phyloP scores from a whole-genome alignment of 345 rosid species.

The Theobroma cacao region DNA sequence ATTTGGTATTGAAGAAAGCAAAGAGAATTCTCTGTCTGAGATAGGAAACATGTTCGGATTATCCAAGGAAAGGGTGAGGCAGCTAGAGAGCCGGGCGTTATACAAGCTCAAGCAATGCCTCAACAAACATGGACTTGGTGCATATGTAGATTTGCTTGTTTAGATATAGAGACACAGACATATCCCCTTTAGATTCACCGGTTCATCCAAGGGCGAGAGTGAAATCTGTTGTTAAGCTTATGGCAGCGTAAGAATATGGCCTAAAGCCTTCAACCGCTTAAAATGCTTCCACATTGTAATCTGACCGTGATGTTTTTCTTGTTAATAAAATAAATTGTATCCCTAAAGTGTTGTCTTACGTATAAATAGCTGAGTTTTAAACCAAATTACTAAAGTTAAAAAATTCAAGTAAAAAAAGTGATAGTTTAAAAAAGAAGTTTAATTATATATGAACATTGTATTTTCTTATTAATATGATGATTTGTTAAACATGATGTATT shows the following conservation, averaged over 20 bases:
- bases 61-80: constrained; percentile 75
- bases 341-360: neutral
- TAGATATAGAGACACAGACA: constrained; percentile 22
- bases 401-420: no score
- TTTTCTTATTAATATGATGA: no score
- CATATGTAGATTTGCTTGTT: constrained; percentile 57
- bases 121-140: constrained; percentile 51
- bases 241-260: neutral
- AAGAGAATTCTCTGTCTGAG: constrained; percentile 58
- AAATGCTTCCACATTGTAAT: neutral
- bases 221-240: neutral
- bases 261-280: neutral
- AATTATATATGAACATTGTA: no score
- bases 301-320: neutral
- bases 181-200: neutral
- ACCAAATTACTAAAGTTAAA: no score
- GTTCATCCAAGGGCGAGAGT: constrained; percentile 5
- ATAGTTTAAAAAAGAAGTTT: no score
- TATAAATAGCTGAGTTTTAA: no score
- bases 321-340: neutral
- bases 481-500: no score
- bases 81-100: constrained; percentile 70
- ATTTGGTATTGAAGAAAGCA: constrained; percentile 69
- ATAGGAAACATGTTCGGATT: constrained; percentile 61
- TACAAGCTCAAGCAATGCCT: constrained; percentile 71